These are phyloP conservation scores for Serendipita sp. DNA, from an alignment of 768 basidiomycete species.

Conservation along the genomic window DNA sequence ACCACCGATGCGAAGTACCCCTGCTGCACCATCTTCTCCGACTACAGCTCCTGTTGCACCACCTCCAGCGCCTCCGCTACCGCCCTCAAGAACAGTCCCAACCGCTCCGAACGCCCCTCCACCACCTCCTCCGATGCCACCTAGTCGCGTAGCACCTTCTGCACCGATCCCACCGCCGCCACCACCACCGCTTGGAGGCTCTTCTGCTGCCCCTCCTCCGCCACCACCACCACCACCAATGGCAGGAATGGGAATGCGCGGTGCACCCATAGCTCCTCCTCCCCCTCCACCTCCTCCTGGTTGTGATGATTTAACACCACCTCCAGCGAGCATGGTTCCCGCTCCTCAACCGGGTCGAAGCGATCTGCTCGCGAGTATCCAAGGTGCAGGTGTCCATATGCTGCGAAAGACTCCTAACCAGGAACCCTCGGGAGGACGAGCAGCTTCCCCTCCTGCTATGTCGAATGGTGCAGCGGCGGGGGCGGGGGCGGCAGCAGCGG, in stretches of 20 bases:
- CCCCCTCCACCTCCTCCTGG: constrained; percentile 32
- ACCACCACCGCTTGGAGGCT: constrained; percentile 24
- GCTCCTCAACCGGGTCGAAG: constrained; percentile 43
- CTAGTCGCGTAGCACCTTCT: constrained; percentile 24
- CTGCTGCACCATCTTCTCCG: constrained; percentile 11
- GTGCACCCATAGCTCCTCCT: constrained; percentile 19
- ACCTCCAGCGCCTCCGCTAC: constrained; percentile 21
- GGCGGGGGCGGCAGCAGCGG: constrained; percentile 22
- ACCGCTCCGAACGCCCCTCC: constrained; percentile 5
- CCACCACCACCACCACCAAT: constrained; percentile 17
- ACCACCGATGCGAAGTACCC: no score
- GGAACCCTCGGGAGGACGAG: constrained; percentile 13
- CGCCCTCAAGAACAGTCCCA: constrained; percentile 11
- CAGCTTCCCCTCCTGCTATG: constrained; percentile 12
- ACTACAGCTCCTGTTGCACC: constrained; percentile 14
- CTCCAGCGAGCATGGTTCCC: constrained; percentile 24
- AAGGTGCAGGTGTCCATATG: constrained; percentile 58
- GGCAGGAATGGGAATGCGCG: constrained; percentile 15
- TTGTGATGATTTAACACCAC: constrained; percentile 15
- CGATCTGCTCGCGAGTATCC: constrained; percentile 64
- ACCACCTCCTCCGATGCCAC: constrained; percentile 3
- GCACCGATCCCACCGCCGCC: constrained; percentile 18
- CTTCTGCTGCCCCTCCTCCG: constrained; percentile 12
- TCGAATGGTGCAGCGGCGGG: neutral
- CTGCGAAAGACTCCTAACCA: constrained; percentile 37